phyloP scores from a whole-genome alignment of 257 asterid genomes.

The Nicotiana tomentosiformis region DNA sequence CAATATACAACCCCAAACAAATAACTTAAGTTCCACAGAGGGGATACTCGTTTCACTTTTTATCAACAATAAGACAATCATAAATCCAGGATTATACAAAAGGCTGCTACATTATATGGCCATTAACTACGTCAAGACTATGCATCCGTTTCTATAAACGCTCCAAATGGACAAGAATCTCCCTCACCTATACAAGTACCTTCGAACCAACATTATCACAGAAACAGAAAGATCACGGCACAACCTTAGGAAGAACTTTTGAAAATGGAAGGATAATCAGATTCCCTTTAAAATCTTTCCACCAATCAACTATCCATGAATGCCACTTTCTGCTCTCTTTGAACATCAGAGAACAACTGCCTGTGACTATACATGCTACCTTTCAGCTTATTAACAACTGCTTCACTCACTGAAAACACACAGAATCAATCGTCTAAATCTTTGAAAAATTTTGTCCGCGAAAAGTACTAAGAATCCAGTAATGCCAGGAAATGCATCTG shows the following conservation, averaged over 20 bases:
- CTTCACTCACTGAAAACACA: background rate
- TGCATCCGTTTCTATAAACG: background rate
- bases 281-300: background rate
- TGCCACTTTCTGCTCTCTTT: background rate
- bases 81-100: background rate
- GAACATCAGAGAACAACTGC: background rate
- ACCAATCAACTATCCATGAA: background rate
- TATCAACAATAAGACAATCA: background rate
- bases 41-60: background rate
- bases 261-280: background rate
- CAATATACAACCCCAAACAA: background rate
- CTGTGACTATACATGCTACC: background rate
- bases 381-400: background rate
- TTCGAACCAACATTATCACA: background rate
- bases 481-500: background rate
- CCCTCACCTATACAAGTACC: background rate
- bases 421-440: background rate
- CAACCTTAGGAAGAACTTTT: background rate
- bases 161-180: background rate
- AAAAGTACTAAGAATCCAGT: background rate
- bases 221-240: background rate
- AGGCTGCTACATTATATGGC: background rate
- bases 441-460: background rate
- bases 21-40: background rate
- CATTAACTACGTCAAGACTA: background rate